Percentiles rank a stretch among this genome's conserved stretches.
Evolutionary conservation across 331 rosid species (phyloP).

Genomic region (Malus hybrid): DNA sequence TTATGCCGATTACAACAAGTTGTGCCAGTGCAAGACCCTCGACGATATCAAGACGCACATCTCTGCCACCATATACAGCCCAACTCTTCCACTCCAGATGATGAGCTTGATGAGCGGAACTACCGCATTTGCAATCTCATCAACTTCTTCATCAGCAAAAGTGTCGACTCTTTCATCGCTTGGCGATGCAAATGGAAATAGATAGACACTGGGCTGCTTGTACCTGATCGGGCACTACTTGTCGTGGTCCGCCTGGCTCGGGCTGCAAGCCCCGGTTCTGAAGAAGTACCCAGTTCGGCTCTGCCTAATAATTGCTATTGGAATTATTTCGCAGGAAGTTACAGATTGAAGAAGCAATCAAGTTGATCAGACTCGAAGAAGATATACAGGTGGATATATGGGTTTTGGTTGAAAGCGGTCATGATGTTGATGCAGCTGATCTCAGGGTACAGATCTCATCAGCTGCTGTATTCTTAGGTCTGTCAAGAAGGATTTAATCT

Average conservation of each 20-base stretch:
- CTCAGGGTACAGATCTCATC: conserved; percentile 78
- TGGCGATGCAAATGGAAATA: conserved; percentile 74
- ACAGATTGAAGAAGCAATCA: conserved; percentile 80
- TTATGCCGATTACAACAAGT: conserved; percentile 81
- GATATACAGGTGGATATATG: conserved; percentile 85
- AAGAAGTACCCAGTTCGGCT: conserved; percentile 94
- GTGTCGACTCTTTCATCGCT: conserved; percentile 9
- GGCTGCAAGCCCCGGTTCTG: conserved; percentile 79
- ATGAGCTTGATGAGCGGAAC: not conserved
- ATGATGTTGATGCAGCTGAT: conserved; percentile 87
- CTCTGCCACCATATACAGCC: conserved; percentile 90
- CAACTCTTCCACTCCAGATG: conserved; percentile 36
- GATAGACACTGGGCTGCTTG: conserved; percentile 85
- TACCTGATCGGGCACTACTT: conserved; percentile 84
- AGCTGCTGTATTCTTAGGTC: conserved; percentile 64
- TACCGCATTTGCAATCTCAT: not conserved
- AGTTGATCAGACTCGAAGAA: conserved; percentile 84
- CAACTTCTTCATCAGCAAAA: not conserved
- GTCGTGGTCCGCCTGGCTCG: conserved; percentile 95
- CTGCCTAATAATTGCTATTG: conserved; percentile 58
- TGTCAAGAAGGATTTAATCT: conserved; percentile 50
- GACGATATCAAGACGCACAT: conserved; percentile 98
- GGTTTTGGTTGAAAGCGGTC: conserved; percentile 98
- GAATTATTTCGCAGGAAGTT: conserved; percentile 46
- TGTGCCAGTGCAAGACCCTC: conserved; percentile 94